phyloP scores from a whole-genome alignment of 768 basidiomycete species.

The Artomyces pyxidatus region DNA sequence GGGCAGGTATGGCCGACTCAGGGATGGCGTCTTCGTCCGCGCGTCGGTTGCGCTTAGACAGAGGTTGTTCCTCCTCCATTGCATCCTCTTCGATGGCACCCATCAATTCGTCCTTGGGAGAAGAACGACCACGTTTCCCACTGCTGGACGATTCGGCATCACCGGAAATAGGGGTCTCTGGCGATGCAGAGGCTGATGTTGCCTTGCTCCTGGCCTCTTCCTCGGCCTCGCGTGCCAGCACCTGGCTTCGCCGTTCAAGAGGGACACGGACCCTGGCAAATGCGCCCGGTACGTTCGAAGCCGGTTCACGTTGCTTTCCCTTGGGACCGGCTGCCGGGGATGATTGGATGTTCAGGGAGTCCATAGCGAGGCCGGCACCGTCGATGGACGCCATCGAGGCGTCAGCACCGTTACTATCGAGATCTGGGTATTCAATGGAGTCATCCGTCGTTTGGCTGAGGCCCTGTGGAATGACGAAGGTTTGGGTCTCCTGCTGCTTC shows the following conservation, averaged over 20 bases:
- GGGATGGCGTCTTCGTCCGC: neutral
- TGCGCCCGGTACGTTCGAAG: slow-evolving; percentile 4
- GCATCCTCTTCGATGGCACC: neutral
- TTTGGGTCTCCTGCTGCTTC: neutral
- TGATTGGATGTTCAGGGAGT: slow-evolving; percentile 1
- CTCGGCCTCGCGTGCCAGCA: slow-evolving; percentile 11
- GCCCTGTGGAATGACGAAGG: neutral
- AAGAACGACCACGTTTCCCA: neutral
- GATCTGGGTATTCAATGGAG: neutral
- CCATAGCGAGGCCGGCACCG: too few species aligned
- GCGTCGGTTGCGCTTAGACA: neutral
- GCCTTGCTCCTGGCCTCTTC: neutral
- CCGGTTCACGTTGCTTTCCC: neutral
- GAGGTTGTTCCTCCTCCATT: neutral
- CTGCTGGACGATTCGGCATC: neutral
- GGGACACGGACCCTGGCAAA: neutral
- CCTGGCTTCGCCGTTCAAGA: slow-evolving; percentile 9
- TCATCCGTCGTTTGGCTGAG: neutral
- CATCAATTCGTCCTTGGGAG: neutral
- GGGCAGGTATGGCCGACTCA: neutral
- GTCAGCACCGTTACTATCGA: neutral
- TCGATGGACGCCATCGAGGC: slow-evolving; percentile 13
- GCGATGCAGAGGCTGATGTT: neutral
- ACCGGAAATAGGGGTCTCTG: neutral
- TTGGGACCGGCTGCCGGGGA: neutral